A percentile compares a stretch with the other conserved stretches of the same genome.
Evolutionary conservation across 345 rosid species (phyloP).

Genomic region (Turnera subulata): DNA sequence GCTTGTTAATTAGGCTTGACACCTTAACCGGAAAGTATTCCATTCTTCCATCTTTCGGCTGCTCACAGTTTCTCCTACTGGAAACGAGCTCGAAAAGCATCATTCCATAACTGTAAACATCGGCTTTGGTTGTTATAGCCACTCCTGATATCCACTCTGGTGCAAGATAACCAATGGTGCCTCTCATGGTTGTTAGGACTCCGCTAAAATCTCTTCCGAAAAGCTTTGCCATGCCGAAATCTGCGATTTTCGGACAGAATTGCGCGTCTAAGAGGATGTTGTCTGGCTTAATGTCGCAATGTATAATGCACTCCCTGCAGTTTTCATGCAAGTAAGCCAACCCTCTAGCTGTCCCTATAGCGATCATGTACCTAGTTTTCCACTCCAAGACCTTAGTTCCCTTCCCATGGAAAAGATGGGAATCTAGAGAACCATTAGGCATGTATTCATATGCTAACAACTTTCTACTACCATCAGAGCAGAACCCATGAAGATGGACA

Average conservation of each 20-base stretch:
- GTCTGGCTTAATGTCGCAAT: conserved; percentile 70
- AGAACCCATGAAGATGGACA: too few species aligned
- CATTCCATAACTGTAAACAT: conserved; percentile 79
- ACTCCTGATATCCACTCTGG: too few species aligned
- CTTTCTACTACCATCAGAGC: too few species aligned
- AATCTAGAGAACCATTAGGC: too few species aligned
- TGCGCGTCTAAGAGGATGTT: conserved; percentile 60
- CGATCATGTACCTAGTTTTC: conserved; percentile 54
- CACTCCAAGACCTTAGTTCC: conserved; percentile 19
- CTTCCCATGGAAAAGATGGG: too few species aligned
- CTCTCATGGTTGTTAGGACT: too few species aligned
- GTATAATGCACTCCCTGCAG: too few species aligned
- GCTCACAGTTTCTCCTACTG: conserved; percentile 65
- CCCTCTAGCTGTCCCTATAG: conserved; percentile 65
- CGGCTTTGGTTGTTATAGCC: conserved; percentile 62
- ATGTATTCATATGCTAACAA: too few species aligned
- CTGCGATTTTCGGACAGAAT: conserved; percentile 59
- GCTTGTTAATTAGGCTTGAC: conserved; percentile 5
- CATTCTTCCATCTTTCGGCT: neutral
- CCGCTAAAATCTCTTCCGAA: too few species aligned
- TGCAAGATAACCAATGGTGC: too few species aligned
- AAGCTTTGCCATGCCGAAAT: conserved; percentile 80
- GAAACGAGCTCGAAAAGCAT: conserved; percentile 63
- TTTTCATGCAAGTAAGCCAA: conserved; percentile 65
- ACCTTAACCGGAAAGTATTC: conserved; percentile 14